Evolutionary conservation across 768 basidiomycete genomes (phyloP).

Genomic region (Tricholoma furcatifolium): DNA sequence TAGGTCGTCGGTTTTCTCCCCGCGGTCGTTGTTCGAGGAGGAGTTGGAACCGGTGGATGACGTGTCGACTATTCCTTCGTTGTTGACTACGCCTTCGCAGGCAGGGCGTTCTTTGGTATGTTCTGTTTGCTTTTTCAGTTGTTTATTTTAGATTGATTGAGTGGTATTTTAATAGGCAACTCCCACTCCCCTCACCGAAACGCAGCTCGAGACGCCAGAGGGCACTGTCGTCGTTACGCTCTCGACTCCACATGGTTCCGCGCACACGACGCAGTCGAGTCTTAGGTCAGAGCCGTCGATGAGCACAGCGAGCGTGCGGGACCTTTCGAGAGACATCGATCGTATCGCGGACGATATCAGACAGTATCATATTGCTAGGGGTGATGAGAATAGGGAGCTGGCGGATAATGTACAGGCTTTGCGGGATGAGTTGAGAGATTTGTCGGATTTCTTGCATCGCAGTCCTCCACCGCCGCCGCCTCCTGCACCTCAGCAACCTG

Average conservation of each 20-base stretch:
- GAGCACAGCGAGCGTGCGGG: slow-evolving; percentile 49
- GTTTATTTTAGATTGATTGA: neutral
- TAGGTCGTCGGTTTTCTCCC: slow-evolving; percentile 35
- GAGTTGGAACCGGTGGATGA: slow-evolving; percentile 26
- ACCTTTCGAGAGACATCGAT: slow-evolving; percentile 49
- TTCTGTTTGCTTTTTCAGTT: slow-evolving; percentile 4
- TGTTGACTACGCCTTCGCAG: slow-evolving; percentile 46
- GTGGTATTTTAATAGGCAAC: slow-evolving; percentile 1
- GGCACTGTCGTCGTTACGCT: slow-evolving; percentile 36
- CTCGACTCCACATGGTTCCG: slow-evolving; percentile 40
- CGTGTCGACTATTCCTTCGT: slow-evolving; percentile 52
- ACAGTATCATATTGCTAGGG: slow-evolving; percentile 53
- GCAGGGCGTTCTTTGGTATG: slow-evolving; percentile 14
- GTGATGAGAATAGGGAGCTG: slow-evolving; percentile 63
- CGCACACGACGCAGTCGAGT: slow-evolving; percentile 32
- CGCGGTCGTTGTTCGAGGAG: slow-evolving; percentile 28
- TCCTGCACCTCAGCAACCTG: slow-evolving; percentile 18
- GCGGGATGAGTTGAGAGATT: slow-evolving; percentile 62
- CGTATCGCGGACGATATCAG: slow-evolving; percentile 56
- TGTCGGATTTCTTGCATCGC: slow-evolving; percentile 56
- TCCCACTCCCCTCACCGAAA: slow-evolving; percentile 17
- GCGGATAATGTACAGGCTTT: slow-evolving; percentile 68
- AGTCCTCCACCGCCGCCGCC: too few species aligned
- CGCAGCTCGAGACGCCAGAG: slow-evolving; percentile 33
- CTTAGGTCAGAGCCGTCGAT: slow-evolving; percentile 29